Base-by-base conservation (phyloP, 768 basidiomycete species). In the Porphyrellus cyaneotinctus region DNA sequence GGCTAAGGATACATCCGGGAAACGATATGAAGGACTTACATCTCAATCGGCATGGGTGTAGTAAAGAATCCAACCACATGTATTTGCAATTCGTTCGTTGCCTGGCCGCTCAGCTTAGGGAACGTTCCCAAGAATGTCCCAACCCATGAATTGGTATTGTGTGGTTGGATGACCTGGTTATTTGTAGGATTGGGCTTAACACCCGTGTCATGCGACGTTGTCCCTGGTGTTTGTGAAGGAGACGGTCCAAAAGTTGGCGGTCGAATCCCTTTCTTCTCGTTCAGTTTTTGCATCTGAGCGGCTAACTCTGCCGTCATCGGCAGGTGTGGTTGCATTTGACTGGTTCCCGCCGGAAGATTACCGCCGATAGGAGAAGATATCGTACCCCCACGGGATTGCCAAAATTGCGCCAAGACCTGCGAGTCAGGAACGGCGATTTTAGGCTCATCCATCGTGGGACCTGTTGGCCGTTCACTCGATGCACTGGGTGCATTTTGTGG, bases 231-330 rank as follows among this genome's bases (percentile, higher is more conserved):
- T 18, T 59, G 67, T 35, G 57, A n/a, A n/a, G n/a, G 53, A 20
- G 53, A 46, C 37, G 49, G 46, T 43, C 56, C 59, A 30, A 55
- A 51, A 37, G 15, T 47, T 47, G 58, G 68, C 13, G 70, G 55
- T 6, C 58, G 60, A 15, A 67, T 61, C 24, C 70, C 70, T 50
- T 73, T 74, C 62, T 77, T 77, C 44, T 83, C 81, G 6, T 72
- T 59, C 57, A 76, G 53, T 57, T 78, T 81, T 51, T 77, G 75
- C 72, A 79, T 75, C 56, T 80, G 82, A 26, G 69, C 59, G 4
- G 62, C 69, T 13, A 73, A 28, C 35, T 54, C 60, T 13, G 67
- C 49, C 23, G 46, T 35, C 17, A 43, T 14, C 17, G 23, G 17
- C 10, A 47, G 23, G 18, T 47, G 47, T 4, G 51, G 6, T 47